These are phyloP conservation scores for Leccinum imitatum DNA, from an alignment of 768 basidiomycete genomes.

Conservation along the genomic window DNA sequence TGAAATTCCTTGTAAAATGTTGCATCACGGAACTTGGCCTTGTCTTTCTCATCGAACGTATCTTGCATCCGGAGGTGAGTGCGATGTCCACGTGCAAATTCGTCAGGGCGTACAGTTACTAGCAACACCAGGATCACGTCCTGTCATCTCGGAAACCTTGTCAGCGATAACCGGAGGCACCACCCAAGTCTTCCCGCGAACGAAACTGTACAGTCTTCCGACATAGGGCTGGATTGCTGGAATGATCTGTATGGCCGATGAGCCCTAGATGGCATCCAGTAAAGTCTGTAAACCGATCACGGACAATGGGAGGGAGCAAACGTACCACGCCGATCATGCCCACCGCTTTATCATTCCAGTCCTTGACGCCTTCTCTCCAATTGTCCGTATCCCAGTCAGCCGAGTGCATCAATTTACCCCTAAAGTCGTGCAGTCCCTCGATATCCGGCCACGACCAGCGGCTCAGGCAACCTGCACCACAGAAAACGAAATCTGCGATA, in stretches of 20 bases:
- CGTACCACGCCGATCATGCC: slow-evolving; percentile 60
- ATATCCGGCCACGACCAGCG: slow-evolving; percentile 72
- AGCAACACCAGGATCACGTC: slow-evolving; percentile 34
- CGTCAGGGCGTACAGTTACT: slow-evolving; percentile 38
- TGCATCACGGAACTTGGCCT: slow-evolving; percentile 47
- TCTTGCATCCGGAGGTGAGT: slow-evolving; percentile 2
- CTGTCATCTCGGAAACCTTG: slow-evolving; percentile 39
- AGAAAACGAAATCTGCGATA: slow-evolving; percentile 55
- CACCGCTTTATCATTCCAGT: slow-evolving; percentile 53
- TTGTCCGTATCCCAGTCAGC: slow-evolving; percentile 54
- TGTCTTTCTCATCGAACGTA: slow-evolving; percentile 51
- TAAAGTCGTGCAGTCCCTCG: slow-evolving; percentile 52
- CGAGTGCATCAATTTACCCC: slow-evolving; percentile 61
- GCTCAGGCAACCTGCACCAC: slow-evolving; percentile 51
- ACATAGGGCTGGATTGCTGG: slow-evolving; percentile 56
- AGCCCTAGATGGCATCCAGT: slow-evolving; percentile 42
- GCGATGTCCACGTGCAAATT: not conserved
- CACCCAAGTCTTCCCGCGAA: slow-evolving; percentile 61
- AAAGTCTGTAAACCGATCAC: not conserved
- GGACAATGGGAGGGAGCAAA: not conserved
- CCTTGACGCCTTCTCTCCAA: slow-evolving; percentile 46
- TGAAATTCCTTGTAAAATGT: slow-evolving; percentile 49
- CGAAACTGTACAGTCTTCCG: slow-evolving; percentile 50
- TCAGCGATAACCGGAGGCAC: slow-evolving; percentile 44
- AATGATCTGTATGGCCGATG: slow-evolving; percentile 61